Base-by-base conservation (phyloP, 305 asterid genomes). In the Fraxinus greggii region DNA sequence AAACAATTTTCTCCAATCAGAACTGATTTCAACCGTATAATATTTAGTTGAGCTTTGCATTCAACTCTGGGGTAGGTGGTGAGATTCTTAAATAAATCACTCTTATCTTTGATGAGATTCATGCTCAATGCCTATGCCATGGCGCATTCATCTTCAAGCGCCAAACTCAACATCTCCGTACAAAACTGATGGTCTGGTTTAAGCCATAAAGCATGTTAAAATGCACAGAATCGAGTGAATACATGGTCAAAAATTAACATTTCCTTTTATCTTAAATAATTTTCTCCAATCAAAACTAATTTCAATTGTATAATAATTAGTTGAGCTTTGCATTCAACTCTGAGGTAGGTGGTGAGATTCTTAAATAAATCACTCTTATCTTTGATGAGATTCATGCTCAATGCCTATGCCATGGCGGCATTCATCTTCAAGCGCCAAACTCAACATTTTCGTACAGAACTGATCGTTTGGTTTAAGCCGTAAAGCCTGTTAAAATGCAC, bases 401-500 rank as follows among this genome's bases (percentile, higher is more conserved):
- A 75, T 76, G 78, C 82, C 89, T 3, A 78, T 80, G 73, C 81
- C 88, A 38, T 82, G 87, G 38, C 87, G 90, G 86, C 96, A 87
- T 85, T 96, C 99, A 59, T 94, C 99, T 17, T 84, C 90, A 77
- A 96, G 95, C 80, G 98, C 97, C 88, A 90, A 67, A 15, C 95
- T 92, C 85, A 96, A 85, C 99, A 96, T 94, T 80, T 94, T 98
- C 7, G 97, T 94, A 87, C 95, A 93, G 82, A 96, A 96, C 23
- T 93, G 94, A 78, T 96, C 97, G 23, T 93, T 91, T 7, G 98
- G 87, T 80, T 93, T 92, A 67, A 93, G 92, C 97, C 96, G 89
- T 70, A 94, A 86, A 32, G 98, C 98, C 97, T 96, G 95, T 85
- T 75, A 85, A 6, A 75, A 76, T 45, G 48, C 28, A 31, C 0